Base-by-base conservation (phyloP, 495 filamentous ascomycete species). In the Jackrogersella minutella region DNA sequence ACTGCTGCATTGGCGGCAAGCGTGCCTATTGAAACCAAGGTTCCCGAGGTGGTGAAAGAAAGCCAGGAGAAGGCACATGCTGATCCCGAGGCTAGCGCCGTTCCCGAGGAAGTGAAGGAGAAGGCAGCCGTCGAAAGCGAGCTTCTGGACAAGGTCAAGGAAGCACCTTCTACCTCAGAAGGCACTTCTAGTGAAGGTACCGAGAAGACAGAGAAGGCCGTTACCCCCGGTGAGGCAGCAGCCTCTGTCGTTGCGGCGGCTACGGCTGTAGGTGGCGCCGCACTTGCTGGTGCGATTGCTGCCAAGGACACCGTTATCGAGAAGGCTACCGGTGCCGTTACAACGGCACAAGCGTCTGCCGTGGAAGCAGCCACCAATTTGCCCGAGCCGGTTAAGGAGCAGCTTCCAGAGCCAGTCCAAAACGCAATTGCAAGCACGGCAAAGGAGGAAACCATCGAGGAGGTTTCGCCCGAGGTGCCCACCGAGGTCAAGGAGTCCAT, bases 401-500 rank as follows among this genome's bases (percentile, higher is more conserved):
- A 68, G 11, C 64, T 79, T 52, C 73, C 78, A 30, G 64, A 71
- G 21, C 69, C 76, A 2, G 67, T 74, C 16, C 73, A 76, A 43
- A 65, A 64, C 16, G 52, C 68, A 14, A 71, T 72, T 11, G 73
- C 50, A 11, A 53, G 44, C n/a, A 54, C 68, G 1, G 47, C 60
- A 2, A 70, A 73, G 58, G 77, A 75, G 33, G 64, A 73, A 30
- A 69, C 60, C 5, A 69, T 68, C 19, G 70, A 81, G 56, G 66
- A 76, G 31, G 69, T 80, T 13, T 84, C 80, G 3, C 68, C 77
- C 10, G 82, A 86, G 39, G 90, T 92, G 5, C 92, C 93, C 4
- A 80, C 82, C 5, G 80, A 88, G 54, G 92, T 94, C 33, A 90
- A 90, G 79, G 84, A 91, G 47, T 93, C 90, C 2, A 80, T 92